A percentile compares a stretch with the other conserved stretches of the same genome.
phyloP scores from a whole-genome alignment of 169 alveolate species.

The Eimeria acervulina region DNA sequence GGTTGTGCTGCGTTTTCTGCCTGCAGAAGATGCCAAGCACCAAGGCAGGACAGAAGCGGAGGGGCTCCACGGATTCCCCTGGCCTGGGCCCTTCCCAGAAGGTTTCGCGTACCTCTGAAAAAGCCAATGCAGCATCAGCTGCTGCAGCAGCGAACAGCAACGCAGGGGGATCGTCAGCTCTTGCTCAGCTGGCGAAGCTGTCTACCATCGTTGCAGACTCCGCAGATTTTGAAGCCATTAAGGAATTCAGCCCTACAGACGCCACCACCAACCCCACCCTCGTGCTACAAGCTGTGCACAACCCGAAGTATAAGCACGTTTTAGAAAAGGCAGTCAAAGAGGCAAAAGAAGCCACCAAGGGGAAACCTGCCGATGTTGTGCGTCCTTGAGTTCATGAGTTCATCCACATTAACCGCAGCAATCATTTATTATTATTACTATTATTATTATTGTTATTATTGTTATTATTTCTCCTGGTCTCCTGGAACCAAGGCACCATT shows the following conservation, averaged over 20 bases:
- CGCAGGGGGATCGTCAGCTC: conserved; percentile 39
- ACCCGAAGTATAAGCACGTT: conserved; percentile 83
- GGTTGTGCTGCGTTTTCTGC: not conserved
- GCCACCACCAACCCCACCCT: conserved; percentile 94
- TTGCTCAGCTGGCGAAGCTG: conserved; percentile 65
- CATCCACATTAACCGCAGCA: too few species aligned
- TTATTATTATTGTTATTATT: too few species aligned
- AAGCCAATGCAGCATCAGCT: not conserved
- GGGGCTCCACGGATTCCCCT: conserved; percentile 49
- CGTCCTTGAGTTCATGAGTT: not conserved
- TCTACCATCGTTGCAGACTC: conserved; percentile 93
- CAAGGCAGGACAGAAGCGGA: conserved; percentile 10
- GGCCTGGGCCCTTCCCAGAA: conserved; percentile 36
- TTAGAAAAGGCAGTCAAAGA: conserved; percentile 80
- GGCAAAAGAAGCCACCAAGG: conserved; percentile 74
- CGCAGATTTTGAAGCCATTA: conserved; percentile 90
- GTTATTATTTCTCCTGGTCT: too few species aligned
- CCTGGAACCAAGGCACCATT: too few species aligned
- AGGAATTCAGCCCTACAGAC: conserved; percentile 90
- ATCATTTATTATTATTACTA: too few species aligned
- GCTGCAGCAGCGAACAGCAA: not conserved
- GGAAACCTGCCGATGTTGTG: not conserved
- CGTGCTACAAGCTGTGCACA: conserved; percentile 88
- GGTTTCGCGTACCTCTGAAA: conserved; percentile 12
- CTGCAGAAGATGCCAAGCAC: conserved; percentile 39